Evolutionary conservation across 2,329 filamentous ascomycete genomes (phyloP), one percentile per base, ranked within the genome.

Genomic region (Colletotrichum abscissum): DNA sequence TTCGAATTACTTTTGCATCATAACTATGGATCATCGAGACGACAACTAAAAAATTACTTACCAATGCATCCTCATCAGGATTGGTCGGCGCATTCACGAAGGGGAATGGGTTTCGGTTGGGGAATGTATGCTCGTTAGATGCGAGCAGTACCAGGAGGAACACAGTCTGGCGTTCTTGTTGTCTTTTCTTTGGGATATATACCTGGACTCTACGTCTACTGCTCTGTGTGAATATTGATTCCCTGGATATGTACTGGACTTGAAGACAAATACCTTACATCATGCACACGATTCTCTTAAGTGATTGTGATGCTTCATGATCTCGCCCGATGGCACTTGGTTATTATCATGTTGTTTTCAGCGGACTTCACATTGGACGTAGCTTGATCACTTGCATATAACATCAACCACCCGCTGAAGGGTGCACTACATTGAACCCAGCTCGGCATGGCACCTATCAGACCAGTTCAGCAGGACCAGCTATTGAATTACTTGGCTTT

Each of bases 141-240:
- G 28, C 56, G 69, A 72, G 64, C 35, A 63, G 8, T 22, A 22
- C n/a, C 9, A 6, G 6, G 19, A 42, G 19, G 26, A 38, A 12
- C 22, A 38, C n/a, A n/a, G 5, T 70, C 35, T 35, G 64, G 58
- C 57, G 65, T 72, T 69, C 30, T 46, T 30, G 42, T 8, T 42
- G 14, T 35, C 38, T 46, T 46, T 33, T 46, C 26, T 67, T 26
- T 52, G 19, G 46, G 46, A 33, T 58, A 72, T 72, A 72, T 72
- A 72, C 69, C 69, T 72, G 69, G 69, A 72, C 69, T 38, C 30
- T 19, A 69, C 38, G 69, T 72, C 65, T 54, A 69, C 69, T 66
- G 65, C 54, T 56, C 6, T 54, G 58, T 52, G 65, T 69, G 24
- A 69, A 72, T 59, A 72, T 60, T 59, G 56, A 63, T 28, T 24